Evolutionary conservation across 768 basidiomycete species (phyloP).

Genomic region (Boletellus ananas): DNA sequence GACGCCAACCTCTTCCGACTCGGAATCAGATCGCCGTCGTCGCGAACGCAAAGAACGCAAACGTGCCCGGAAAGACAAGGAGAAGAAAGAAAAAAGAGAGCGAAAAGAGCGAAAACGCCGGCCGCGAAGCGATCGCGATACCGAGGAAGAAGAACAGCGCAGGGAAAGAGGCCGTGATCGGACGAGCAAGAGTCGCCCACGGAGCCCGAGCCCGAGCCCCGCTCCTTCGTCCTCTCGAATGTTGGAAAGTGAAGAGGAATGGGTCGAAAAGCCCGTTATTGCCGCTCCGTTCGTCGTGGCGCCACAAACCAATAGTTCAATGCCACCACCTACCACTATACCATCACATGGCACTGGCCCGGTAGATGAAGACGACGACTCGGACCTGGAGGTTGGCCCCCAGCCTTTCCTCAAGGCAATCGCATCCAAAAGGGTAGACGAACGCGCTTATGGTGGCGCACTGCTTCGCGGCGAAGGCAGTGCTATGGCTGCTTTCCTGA

Average conservation of each 20-base stretch:
- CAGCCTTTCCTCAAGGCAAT: slow-evolving; percentile 50
- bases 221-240: slow-evolving; percentile 26
- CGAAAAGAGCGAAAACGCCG: slow-evolving; percentile 36
- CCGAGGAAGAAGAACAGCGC: slow-evolving; percentile 35
- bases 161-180: slow-evolving; percentile 25
- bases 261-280: slow-evolving; percentile 58
- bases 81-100: slow-evolving; percentile 39
- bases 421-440: slow-evolving; percentile 58
- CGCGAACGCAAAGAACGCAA: slow-evolving; percentile 61
- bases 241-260: slow-evolving; percentile 54
- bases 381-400: slow-evolving; percentile 77
- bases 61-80: slow-evolving; percentile 47
- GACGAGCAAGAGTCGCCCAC: slow-evolving; percentile 32
- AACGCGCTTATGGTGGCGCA: slow-evolving; percentile 85
- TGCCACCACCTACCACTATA: slow-evolving; percentile 23
- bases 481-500: slow-evolving; percentile 96
- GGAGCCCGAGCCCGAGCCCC: slow-evolving; percentile 32
- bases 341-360: slow-evolving; percentile 12
- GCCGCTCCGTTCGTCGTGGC: slow-evolving; percentile 26
- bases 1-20: slow-evolving; percentile 41
- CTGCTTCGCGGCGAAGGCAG: slow-evolving; percentile 92
- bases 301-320: slow-evolving; percentile 17
- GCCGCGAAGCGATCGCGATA: slow-evolving; percentile 31
- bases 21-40: slow-evolving; percentile 57
- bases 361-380: slow-evolving; percentile 38